Evolutionary conservation across 2,329 filamentous ascomycete species (phyloP).

Genomic region (Microsporum canis): DNA sequence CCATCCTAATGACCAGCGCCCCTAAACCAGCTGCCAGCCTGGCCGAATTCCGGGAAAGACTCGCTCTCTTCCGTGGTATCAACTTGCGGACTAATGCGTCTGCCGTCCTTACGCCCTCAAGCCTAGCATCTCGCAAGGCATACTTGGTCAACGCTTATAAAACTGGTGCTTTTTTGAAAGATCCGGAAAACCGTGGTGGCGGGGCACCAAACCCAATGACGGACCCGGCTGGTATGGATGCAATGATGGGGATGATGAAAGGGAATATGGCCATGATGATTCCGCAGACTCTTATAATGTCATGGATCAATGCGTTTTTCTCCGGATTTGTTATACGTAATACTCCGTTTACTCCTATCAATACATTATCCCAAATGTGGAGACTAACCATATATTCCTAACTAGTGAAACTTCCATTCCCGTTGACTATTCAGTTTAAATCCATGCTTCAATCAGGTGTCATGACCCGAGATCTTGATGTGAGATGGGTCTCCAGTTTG

Average conservation of each 20-base stretch:
- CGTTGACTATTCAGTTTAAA: constrained; percentile 97
- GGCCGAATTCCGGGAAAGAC: constrained; percentile 60
- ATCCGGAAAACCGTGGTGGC: constrained; percentile 74
- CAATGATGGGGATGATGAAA: constrained; percentile 99
- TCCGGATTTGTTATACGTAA: constrained; percentile 93
- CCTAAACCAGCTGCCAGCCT: constrained; percentile 66
- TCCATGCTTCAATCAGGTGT: constrained; percentile 98
- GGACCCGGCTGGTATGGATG: constrained; percentile 93
- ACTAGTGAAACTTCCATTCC: constrained; percentile 88
- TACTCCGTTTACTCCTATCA: constrained; percentile 22
- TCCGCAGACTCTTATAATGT: constrained; percentile 97
- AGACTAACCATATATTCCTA: constrained; percentile 8
- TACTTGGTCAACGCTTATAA: constrained; percentile 72
- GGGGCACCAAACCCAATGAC: constrained; percentile 87
- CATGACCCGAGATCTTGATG: constrained; percentile 89
- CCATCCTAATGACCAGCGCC: constrained; percentile 71
- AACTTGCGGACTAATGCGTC: constrained; percentile 73
- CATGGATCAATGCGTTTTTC: constrained; percentile 99
- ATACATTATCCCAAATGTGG: constrained; percentile 1
- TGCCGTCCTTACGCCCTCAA: constrained; percentile 62
- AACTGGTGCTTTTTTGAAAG: constrained; percentile 76
- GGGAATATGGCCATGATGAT: constrained; percentile 99
- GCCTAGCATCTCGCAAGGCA: constrained; percentile 71
- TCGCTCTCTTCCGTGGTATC: constrained; percentile 70
- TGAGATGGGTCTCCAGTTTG: constrained; percentile 95